Evolutionary conservation across 805 yeast genomes (phyloP).

Genomic region (Wickerhamomyces xylosicus): DNA sequence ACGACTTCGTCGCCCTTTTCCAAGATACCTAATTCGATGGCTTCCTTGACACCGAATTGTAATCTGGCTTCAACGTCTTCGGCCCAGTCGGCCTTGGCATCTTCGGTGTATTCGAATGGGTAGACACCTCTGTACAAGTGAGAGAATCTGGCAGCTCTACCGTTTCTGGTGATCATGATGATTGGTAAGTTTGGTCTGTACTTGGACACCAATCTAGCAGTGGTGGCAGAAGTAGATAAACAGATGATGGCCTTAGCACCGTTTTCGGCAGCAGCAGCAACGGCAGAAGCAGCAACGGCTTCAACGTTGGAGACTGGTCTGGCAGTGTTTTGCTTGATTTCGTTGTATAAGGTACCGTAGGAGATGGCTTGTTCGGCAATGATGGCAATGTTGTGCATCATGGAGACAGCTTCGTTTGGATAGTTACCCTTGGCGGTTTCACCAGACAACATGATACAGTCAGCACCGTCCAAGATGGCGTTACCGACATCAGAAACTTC

Average conservation of each 20-base stretch:
- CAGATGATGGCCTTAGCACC: constrained; percentile 95
- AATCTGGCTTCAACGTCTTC: constrained; percentile 93
- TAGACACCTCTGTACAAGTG: constrained; percentile 98
- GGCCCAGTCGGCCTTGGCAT: constrained; percentile 71
- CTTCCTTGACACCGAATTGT: constrained; percentile 86
- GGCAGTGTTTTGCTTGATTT: constrained; percentile 73
- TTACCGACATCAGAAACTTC: constrained; percentile 99
- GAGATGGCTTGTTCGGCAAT: constrained; percentile 96
- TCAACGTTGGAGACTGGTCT: constrained; percentile 91
- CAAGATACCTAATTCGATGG: constrained; percentile 77
- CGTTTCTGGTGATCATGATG: constrained; percentile 96
- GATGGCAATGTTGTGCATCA: constrained; percentile 97
- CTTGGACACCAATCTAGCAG: constrained; percentile 94
- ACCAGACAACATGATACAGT: constrained; percentile 99
- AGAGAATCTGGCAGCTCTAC: constrained; percentile 84
- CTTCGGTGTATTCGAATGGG: constrained; percentile 78
- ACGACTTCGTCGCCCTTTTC: constrained; percentile 81
- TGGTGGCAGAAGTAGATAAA: constrained; percentile 87
- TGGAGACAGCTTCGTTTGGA: constrained; percentile 94
- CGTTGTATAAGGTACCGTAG: constrained; percentile 75
- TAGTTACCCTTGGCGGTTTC: constrained; percentile 99
- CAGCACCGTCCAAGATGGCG: constrained; percentile 98
- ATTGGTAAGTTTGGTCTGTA: constrained; percentile 97
- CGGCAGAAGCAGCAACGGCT: constrained; percentile 96
- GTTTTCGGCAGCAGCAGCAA: constrained; percentile 93